Evolutionary conservation across 75 land plant species (phyloP), one percentile per base, ranked within the genome.

Genomic region (Azolla pinnata): DNA sequence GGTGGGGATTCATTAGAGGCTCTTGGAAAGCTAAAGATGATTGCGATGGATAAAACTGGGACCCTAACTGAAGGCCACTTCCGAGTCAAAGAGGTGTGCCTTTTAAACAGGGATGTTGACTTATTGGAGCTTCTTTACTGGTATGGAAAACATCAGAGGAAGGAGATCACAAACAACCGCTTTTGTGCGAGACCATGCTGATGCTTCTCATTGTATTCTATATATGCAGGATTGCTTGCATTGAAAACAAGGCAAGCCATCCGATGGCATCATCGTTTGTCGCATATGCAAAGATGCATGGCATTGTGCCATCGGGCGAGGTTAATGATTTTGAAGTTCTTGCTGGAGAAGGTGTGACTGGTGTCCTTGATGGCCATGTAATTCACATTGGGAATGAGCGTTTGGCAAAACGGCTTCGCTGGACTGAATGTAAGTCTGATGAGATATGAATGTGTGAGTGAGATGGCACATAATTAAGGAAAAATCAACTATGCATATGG

Each of bases 11-110:
- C 76, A 46, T 72, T 92, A 47, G 97, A 92, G 73, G 44, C 60
- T 33, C 70, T 92, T 33, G 80, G 86, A 0, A 76, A 65, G 50
- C 50, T 81, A 0, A 85, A 81, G 63, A 68, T 74, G 0, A 62
- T 83, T 40, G 97, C 97, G 5, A 72, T 92, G 28, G 97, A 92
- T 59, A 92, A 92, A 59, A 92, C 97, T 5, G 97, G 97, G 17
- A 92, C 97, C 0, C 67, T 92, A 20, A 85, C 97, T 1, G 75
- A 73, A 32, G 97, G 97, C 16, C 87, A 88, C 29, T 92, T 92
- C 54, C n/a, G 73, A 0, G 81, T 92, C 16, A 65, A 70, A 2
- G 79, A 84, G 25, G 71, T 88, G 40, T 23, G 67, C 9, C 55
- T 75, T 0, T 0, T 53, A 0, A 66, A 70, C 31, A 74, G 72